Evolutionary conservation across 805 yeast genomes (phyloP), one percentile per base, ranked within the genome.

Genomic region (Spathaspora hagerdaliae): DNA sequence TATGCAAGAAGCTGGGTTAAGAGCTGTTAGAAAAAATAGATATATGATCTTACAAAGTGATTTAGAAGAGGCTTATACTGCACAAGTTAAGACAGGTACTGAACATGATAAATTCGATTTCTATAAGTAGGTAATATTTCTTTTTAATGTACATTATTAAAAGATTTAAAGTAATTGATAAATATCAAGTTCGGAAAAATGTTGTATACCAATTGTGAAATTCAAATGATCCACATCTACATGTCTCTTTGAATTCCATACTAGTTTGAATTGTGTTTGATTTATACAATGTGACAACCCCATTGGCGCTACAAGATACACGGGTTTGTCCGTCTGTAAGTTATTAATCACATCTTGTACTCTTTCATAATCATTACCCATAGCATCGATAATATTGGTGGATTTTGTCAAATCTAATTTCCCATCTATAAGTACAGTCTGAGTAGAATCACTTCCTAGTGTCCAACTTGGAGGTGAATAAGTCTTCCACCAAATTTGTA

Each of bases 1-100:
- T 56, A 94, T 94, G 99, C 99, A 94, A 78, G 99, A 95, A 71
- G 99, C 99, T 27, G 99, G 99, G 55, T 78, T 94, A 56, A 82
- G 99, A 57, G 99, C 99, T 1, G 98, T 94, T 39, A 86, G 99
- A 74, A 94, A 92, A 74, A 94, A 94, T 69, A 81, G 99, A 71
- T 94, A 95, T 66, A 96, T 94, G 69, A 95, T 94, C 54, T 75
- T 95, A 60, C 98, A 94, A 71, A 83, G 85, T 62, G 99, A 94
- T 72, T 75, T 94, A 63, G 99, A 94, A 66, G 99, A 94, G 73
- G 99, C 99, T 6, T 94, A 94, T 72, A 86, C 96, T 45, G 73
- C 96, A 35, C 99, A 94, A 76, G 99, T 95, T 53, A 94, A 94
- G 76, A 79, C 96, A 3, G 96, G 96, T 46, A 81, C 83, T 54